Evolutionary conservation across 2,329 filamentous ascomycete genomes (phyloP), one percentile per base, ranked within the genome.

Genomic region (Sporothrix inflata): DNA sequence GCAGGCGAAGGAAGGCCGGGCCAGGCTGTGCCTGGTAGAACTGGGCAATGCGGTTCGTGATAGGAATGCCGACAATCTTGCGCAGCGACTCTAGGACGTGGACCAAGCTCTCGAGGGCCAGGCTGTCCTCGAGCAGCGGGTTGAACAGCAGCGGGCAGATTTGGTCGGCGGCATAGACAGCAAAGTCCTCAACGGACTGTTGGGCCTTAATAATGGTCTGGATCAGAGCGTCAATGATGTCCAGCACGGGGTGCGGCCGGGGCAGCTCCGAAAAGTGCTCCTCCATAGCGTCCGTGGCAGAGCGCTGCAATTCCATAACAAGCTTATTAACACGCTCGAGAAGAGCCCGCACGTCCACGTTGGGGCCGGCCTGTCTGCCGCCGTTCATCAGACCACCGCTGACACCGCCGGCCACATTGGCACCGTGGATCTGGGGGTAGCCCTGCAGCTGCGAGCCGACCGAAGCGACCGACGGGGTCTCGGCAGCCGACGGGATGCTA

Each of bases 121-220:
- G 80, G 71, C 84, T 87, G 75, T 87, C 85, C 63, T 87, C 87
- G 1, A 66, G 40, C 19, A 61, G 12, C 8, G 84, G 83, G 72
- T 84, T 84, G 78, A 91, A 89, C 16, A 91, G 83, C 12, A 87
- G 79, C 21, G 83, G 81, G 70, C 85, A 87, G 63, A 91, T 88
- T 75, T 89, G 86, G 74, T 90, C 88, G 1, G 88, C 87, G 16
- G 88, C 87, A 72, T 85, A 88, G 2, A 87, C 83, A 47, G 86
- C 85, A 73, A 88, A 87, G 21, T 89, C 87, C 60, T 91, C 89
- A 0, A 87, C 88, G 51, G 83, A 86, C 76, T 90, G 88, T 9
- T 87, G 87, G 1, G 85, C 87, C 79, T 89, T 89, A 78, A 91
- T 90, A 72, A 91, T 87, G 19, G 88, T 82, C 77, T 88, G 85